Base-by-base conservation (phyloP, 1,284 basidiomycete genomes). In the Trichosporon asahii region DNA sequence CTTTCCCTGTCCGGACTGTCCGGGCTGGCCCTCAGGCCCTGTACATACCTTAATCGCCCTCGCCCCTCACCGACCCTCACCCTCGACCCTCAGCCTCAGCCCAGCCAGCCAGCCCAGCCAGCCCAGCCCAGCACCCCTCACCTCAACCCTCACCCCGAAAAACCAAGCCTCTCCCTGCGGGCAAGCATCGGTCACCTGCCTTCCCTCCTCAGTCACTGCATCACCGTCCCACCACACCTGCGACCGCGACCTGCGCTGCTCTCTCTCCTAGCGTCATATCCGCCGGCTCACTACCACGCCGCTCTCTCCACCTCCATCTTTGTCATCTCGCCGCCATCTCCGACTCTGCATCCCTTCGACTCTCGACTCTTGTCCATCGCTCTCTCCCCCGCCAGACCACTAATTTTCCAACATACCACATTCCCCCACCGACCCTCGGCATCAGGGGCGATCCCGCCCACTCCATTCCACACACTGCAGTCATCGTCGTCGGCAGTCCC, bases 381-480 rank as follows among this genome's bases (percentile, higher is more conserved):
- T n/a, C 40, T 18, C 18, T 46, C 44, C 7, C 49, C 49, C 46
- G 46, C 46, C 46, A 49, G 21, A 23, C 49, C 5, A 25, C 49
- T 53, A 53, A 21, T 23, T 31, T 61, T 61, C 57, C 57, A 31
- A n/a, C 57, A 61, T 61, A 61, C 57, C 57, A 31, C 57, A 61
- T 61, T 61, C 57, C 57, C 57, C 57, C 57, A 61, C 29, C 57
- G 27, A 33, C 57, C 29, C 29, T 61, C 57, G 27, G 57, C 29
- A 61, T 61, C 57, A 61, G 57, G 57, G 57, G 57, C 57, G 57
- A 61, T 61, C 29, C 57, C 57, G 57, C 57, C 57, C 57, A 31
- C 57, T 61, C 57, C 57, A 61, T 61, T 61, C 57, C 57, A 61
- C 57, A 61, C 57, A 31, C 57, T 61, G 57, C 57, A 61, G 27